phyloP scores from a whole-genome alignment of 176 grass and related monocot genomes.

The Ananas comosus region DNA sequence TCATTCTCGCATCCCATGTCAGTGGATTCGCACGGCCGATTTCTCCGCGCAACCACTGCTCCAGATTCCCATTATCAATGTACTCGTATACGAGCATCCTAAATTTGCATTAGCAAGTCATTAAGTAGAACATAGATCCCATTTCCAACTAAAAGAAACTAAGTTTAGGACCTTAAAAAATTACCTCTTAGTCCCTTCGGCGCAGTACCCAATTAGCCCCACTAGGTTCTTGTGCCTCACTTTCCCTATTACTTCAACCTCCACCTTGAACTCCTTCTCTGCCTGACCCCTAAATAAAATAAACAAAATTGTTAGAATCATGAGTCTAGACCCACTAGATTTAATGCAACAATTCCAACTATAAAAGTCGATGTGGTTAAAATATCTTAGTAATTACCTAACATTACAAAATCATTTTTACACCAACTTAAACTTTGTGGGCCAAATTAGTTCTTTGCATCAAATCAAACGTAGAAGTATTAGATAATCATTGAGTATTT shows the following conservation, averaged over 20 bases:
- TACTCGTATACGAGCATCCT: slow-evolving; percentile 99
- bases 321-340: too few relatives aligned
- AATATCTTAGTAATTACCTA: too few relatives aligned
- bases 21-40: slow-evolving; percentile 43
- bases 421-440: too few relatives aligned
- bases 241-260: slow-evolving; percentile 91
- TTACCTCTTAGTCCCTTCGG: slow-evolving; percentile 83
- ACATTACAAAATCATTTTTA: too few relatives aligned
- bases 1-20: slow-evolving; percentile 72
- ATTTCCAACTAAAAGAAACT: neutral
- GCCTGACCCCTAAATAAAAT: slow-evolving; percentile 61
- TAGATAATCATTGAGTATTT: too few relatives aligned
- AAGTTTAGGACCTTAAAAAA: neutral
- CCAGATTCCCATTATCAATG: slow-evolving; percentile 87
- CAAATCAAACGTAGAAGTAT: too few relatives aligned
- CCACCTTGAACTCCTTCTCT: slow-evolving; percentile 97
- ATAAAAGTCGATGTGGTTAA: too few relatives aligned
- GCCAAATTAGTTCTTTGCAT: too few relatives aligned
- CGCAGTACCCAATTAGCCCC: slow-evolving; percentile 83
- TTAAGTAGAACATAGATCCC: slow-evolving; percentile 2
- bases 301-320: too few relatives aligned
- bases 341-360: too few relatives aligned
- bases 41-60: slow-evolving; percentile 93
- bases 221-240: slow-evolving; percentile 94
- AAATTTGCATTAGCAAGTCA: slow-evolving; percentile 15